Evolutionary conservation across 257 asterid species (phyloP).

Genomic region (Solanum clarkiae): DNA sequence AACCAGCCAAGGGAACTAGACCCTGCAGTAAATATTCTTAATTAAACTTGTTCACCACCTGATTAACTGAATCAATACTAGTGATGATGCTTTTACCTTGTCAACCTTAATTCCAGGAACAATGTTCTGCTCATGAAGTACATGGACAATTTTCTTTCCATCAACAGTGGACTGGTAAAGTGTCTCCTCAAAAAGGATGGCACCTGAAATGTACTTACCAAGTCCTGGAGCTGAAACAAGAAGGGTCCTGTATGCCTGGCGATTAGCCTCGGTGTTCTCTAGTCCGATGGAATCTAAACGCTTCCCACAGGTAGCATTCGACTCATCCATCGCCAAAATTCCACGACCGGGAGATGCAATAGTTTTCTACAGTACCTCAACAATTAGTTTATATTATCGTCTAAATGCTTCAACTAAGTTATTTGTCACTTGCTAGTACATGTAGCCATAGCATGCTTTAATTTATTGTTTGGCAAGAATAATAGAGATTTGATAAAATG

Average conservation of each 20-base stretch:
- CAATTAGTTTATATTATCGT: not conserved
- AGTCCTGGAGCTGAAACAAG: slow-evolving; percentile 60
- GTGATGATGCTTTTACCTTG: slow-evolving; percentile 26
- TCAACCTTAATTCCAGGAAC: slow-evolving; percentile 63
- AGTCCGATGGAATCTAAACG: slow-evolving; percentile 62
- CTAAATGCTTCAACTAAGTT: not conserved
- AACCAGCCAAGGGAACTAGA: slow-evolving; percentile 67
- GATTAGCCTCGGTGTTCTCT: slow-evolving; percentile 64
- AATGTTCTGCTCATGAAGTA: slow-evolving; percentile 49
- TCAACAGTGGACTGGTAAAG: slow-evolving; percentile 61
- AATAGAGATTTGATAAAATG: not conserved
- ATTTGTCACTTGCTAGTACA: not conserved
- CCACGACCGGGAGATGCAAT: slow-evolving; percentile 72
- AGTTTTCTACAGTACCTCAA: slow-evolving; percentile 29
- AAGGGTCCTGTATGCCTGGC: slow-evolving; percentile 59
- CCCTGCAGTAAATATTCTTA: slow-evolving; percentile 23
- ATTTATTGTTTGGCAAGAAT: not conserved
- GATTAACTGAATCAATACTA: not conserved
- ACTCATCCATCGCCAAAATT: slow-evolving; percentile 64
- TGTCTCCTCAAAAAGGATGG: slow-evolving; percentile 64
- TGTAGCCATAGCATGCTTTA: not conserved
- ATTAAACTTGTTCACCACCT: not conserved
- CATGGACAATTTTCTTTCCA: slow-evolving; percentile 64
- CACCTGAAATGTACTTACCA: slow-evolving; percentile 58
- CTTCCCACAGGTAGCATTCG: slow-evolving; percentile 72